Evolutionary conservation across 2,329 filamentous ascomycete species (phyloP).

Genomic region (Botrytis porri): DNA sequence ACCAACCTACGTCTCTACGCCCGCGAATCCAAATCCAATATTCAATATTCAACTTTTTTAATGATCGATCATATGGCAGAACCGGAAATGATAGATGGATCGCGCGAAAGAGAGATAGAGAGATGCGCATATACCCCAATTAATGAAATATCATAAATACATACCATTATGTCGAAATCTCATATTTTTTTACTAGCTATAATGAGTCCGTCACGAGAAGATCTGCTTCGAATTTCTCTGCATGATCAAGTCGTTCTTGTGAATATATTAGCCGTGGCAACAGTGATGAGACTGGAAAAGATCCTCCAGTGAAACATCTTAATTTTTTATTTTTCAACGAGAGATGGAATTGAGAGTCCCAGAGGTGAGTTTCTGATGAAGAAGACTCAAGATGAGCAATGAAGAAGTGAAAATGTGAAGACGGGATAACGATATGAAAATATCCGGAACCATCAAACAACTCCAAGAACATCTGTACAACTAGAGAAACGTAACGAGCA

Average conservation of each 20-base stretch:
- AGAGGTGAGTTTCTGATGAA: not conserved
- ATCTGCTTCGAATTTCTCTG: no score
- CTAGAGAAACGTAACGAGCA: not conserved
- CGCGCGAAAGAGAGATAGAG: not conserved
- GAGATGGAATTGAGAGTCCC: not conserved
- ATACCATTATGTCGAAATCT: no score
- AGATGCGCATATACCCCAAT: not conserved
- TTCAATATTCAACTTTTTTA: not conserved
- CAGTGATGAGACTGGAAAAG: not conserved
- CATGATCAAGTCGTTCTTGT: not conserved
- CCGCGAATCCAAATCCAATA: not conserved
- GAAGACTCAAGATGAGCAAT: not conserved
- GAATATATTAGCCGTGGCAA: not conserved
- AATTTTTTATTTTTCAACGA: no score
- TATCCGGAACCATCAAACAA: not conserved
- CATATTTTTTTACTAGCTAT: no score
- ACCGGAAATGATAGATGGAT: not conserved
- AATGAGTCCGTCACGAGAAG: not conserved
- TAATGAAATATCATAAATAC: not conserved
- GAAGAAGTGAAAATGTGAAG: no score
- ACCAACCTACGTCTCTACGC: not conserved
- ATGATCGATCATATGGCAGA: not conserved
- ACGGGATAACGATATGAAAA: not conserved
- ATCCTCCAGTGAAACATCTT: not conserved
- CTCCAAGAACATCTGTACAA: not conserved